phyloP scores from a whole-genome alignment of 345 rosid species.

The Citrus sinensis region DVS_A1.0 CM039166.1:277501-278000 shows the following conservation, averaged over 20 bases:
- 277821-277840: constrained; percentile 72
- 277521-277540: background rate
- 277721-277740: constrained; percentile 70
- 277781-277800: constrained; percentile 91
- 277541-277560: background rate
- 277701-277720: background rate
- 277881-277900: constrained; percentile 82
- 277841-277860: constrained; percentile 71
- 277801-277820: constrained; percentile 83
- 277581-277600: background rate
- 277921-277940: constrained; percentile 71
- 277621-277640: background rate
- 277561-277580: background rate
- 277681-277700: background rate
- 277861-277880: constrained; percentile 86
- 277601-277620: background rate
- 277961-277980: constrained; percentile 87
- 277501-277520: background rate
- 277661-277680: background rate
- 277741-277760: constrained; percentile 88
- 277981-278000: constrained; percentile 86
- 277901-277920: constrained; percentile 82
- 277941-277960: constrained; percentile 85
- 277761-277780: constrained; percentile 95
- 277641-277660: background rate